Conservation (phyloP, 1,284 basidiomycete genomes). For the Ustilago curta region DNA sequence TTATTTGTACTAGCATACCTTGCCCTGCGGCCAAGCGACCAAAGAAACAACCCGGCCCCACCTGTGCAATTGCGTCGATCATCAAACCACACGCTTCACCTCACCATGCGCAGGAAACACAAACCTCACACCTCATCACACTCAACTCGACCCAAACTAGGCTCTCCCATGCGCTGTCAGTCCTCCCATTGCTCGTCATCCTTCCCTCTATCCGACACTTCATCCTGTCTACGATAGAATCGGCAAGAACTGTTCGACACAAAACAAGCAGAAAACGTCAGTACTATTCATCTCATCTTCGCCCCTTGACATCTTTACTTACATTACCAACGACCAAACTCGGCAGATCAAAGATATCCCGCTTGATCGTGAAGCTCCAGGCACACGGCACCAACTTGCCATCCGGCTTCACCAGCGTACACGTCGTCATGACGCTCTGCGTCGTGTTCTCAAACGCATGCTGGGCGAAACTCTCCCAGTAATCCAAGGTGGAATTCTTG, state of each 20-base stretch:
- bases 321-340: conserved; percentile 58
- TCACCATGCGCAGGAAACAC: no score
- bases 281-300: not conserved
- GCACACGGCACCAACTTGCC: conserved; percentile 64
- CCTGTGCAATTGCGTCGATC: no score
- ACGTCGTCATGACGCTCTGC: conserved; percentile 65
- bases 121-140: not conserved
- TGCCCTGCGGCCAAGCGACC: no score
- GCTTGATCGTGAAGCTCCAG: conserved; percentile 68
- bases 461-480: conserved; percentile 68
- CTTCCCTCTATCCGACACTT: not conserved
- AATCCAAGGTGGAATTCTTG: conserved; percentile 64
- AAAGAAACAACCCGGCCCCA: no score
- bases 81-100: no score
- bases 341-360: conserved; percentile 67
- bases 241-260: conserved; percentile 4
- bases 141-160: not conserved
- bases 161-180: not conserved
- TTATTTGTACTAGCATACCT: no score
- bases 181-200: not conserved
- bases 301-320: not conserved
- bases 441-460: conserved; percentile 69
- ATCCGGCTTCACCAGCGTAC: conserved; percentile 59
- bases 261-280: not conserved
- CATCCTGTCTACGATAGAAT: not conserved